Evolutionary conservation across 345 rosid species (phyloP).

Genomic region (Citrus trifoliata): DNA sequence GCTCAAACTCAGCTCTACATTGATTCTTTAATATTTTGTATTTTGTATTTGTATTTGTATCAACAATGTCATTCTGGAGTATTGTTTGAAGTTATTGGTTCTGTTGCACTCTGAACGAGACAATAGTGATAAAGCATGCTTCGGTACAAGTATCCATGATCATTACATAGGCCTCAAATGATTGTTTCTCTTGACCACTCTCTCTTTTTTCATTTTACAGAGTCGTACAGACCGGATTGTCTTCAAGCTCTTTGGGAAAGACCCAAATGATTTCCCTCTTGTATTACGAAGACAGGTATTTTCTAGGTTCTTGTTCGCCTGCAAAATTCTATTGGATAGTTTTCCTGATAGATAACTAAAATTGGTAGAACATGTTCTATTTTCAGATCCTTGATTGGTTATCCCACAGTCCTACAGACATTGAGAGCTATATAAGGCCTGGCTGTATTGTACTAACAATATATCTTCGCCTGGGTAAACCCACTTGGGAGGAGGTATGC

Average conservation of each 20-base stretch:
- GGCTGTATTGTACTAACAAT: slow-evolving; percentile 68
- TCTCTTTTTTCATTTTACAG: slow-evolving; percentile 31
- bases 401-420: slow-evolving; percentile 61
- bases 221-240: slow-evolving; percentile 55
- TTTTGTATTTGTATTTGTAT: no score
- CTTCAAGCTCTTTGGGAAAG: slow-evolving; percentile 62
- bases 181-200: slow-evolving; percentile 15
- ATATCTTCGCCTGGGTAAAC: slow-evolving; percentile 48
- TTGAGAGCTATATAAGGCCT: slow-evolving; percentile 76
- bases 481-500: slow-evolving; percentile 61
- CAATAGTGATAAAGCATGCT: neutral
- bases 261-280: slow-evolving; percentile 51
- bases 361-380: slow-evolving; percentile 12
- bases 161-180: neutral
- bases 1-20: neutral
- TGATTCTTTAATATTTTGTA: neutral
- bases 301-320: slow-evolving; percentile 1
- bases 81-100: neutral
- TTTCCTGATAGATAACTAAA: slow-evolving; percentile 2
- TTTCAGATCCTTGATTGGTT: slow-evolving; percentile 70
- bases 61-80: neutral
- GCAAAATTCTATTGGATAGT: slow-evolving; percentile 1
- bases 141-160: neutral
- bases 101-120: neutral
- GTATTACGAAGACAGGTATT: slow-evolving; percentile 52